Base-by-base conservation (phyloP, 2,329 filamentous ascomycete species). In the Chrysosphaeria jannelii region DNA sequence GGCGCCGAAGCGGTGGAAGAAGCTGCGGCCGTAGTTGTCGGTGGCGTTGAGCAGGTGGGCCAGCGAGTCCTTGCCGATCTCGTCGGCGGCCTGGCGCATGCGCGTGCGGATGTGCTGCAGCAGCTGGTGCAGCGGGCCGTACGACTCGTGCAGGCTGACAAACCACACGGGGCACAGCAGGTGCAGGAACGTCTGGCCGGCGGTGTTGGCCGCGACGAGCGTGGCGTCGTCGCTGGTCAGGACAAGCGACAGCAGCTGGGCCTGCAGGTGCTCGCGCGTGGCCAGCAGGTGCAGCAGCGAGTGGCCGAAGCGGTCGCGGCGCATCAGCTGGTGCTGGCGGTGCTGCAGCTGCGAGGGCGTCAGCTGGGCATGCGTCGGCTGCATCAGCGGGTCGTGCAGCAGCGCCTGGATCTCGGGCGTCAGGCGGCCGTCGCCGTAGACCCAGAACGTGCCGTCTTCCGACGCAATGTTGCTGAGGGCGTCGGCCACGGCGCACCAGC, bases 21-120 rank as follows among this genome's bases (percentile, higher is more conserved):
- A 44, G 5, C 44, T 57, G 19, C 57, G 51, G 1, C 56, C 56
- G 29, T 56, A 60, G 18, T 44, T 35, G 29, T 62, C 57, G 9
- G 38, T 36, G 2, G 36, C 33, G 11, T 39, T 39, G 14, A 53
- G 33, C 12, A 47, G 36, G 14, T 33, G 27, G 1, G 25, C 25
- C 6, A 27, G 13, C 2, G 17, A 13, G 9, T 17, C 20, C 18
- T 14, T 19, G 10, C 14, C 13, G 14, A 10, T n/a, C 10, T n/a
- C 3, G 8, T 19, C 15, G 14, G 16, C 14, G 17, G 15, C 18
- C 21, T 19, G 16, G 11, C 21, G 23, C 16, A 12, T 13, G 8
- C 30, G 29, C 14, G 23, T 22, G 5, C 41, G 22, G 8, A 52
- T 28, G 3, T 35, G 27, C 0, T 21, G 26, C 8, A 45, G 32